Percentiles rank a stretch among this genome's conserved stretches.
phyloP scores from a whole-genome alignment of 371 early-diverging fungal species.

The Sanchytrium tribonematis region DNA sequence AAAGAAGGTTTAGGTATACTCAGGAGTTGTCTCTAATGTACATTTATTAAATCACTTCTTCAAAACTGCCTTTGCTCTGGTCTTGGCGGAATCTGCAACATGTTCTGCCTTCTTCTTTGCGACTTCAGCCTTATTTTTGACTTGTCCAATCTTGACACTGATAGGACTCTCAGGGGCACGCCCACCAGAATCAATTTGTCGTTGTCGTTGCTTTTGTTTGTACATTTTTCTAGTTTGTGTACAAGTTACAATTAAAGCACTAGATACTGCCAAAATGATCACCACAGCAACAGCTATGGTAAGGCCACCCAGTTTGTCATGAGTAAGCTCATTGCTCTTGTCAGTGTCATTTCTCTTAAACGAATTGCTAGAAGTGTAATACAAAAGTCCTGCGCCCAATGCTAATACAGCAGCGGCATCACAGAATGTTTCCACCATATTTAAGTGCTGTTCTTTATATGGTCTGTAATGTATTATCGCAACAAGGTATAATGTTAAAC shows the following conservation, averaged over 20 bases:
- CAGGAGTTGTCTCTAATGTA: background rate
- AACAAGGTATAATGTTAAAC: background rate
- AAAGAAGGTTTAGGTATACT: slow-evolving; percentile 19
- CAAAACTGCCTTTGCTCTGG: too few relatives aligned
- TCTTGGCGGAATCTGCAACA: too few relatives aligned
- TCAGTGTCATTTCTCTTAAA: background rate
- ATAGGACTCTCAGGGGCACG: background rate
- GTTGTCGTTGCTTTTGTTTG: background rate
- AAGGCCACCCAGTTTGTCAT: background rate
- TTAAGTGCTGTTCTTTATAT: background rate
- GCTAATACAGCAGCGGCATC: background rate
- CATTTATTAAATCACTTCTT: background rate
- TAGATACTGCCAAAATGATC: background rate
- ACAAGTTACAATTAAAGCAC: background rate
- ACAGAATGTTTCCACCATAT: background rate
- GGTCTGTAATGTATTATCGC: background rate
- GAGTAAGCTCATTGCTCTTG: background rate
- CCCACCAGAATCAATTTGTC: background rate
- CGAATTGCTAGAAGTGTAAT: background rate
- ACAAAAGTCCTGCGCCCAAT: background rate
- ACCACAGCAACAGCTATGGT: background rate
- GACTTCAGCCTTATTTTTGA: background rate
- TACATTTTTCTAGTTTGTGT: background rate
- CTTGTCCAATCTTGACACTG: background rate
- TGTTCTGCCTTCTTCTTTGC: too few relatives aligned